Base-by-base conservation (phyloP, 2,329 filamentous ascomycete genomes). In the Penicillium sp. region DNA sequence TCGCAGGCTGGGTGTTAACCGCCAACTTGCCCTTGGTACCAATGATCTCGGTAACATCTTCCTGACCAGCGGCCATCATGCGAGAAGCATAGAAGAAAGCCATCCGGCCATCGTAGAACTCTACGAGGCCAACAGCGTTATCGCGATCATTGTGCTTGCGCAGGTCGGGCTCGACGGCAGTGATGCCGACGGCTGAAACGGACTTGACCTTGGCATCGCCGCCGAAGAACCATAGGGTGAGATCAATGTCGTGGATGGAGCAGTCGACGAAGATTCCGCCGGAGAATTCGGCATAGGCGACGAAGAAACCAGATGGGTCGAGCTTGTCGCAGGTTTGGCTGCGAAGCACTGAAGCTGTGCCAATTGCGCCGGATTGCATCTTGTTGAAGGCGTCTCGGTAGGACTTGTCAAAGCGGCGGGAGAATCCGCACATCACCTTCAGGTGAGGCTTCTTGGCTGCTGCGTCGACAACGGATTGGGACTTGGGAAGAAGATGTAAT, bases 181-280 rank as follows among this genome's bases (percentile, higher is more conserved):
- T 84, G 60, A 85, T 82, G 9, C 84, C 85, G 2, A 81, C 71
- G 0, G 83, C 82, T 0, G 77, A 76, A 8, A 85, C 81, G 45
- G 75, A 80, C 71, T 86, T 86, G 58, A 85, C 77, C 13, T 76
- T 69, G 39, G 74, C 76, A 44, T 82, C 77, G 44, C 81, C 71
- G 9, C 82, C 83, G 64, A 86, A 85, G 75, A 83, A 87, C 84
- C 84, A 87, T 2, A 87, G 74, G 0, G 83, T 78, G 2, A 88
- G 78, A 58, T 87, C 85, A 61, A 89, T 89, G 63, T 89, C 87
- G 75, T 89, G 87, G 65, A 89, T 84, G 48, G 83, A 84, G 74
- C 84, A 87, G 75, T 89, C 87, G 54, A 89, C 86, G 62, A 89
- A 89, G 67, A 89, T 87, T 21, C 86, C 86, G 32, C 87, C 86